Evolutionary conservation across 257 asterid genomes (phyloP).

Genomic region (Solanum appendiculatum): DNA sequence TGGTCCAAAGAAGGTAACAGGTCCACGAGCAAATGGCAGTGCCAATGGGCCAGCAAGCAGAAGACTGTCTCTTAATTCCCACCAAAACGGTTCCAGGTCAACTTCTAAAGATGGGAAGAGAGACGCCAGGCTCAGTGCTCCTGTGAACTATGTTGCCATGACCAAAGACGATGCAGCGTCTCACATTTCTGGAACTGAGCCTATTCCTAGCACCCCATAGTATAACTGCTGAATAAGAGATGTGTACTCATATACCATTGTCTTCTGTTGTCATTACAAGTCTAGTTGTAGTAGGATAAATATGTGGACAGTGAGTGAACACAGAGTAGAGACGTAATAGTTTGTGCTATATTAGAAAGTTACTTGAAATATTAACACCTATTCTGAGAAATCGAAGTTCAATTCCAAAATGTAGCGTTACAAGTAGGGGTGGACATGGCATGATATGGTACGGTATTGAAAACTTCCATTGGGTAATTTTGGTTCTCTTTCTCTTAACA

Average conservation of each 20-base stretch:
- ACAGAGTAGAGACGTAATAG: background rate
- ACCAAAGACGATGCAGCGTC: constrained; percentile 53
- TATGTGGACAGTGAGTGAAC: background rate
- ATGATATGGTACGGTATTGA: background rate
- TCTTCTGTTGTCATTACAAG: constrained; percentile 5
- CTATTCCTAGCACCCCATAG: constrained; percentile 28
- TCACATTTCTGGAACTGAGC: constrained; percentile 29
- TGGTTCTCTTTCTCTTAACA: background rate
- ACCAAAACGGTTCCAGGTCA: constrained; percentile 83
- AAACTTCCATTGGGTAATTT: background rate
- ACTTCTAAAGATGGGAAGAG: constrained; percentile 65
- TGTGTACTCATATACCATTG: constrained; percentile 2
- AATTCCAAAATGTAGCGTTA: background rate
- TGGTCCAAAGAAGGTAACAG: constrained; percentile 58
- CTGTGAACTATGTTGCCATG: constrained; percentile 68
- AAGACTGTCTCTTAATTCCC: constrained; percentile 72
- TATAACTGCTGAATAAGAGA: background rate
- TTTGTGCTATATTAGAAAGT: constrained; percentile 1
- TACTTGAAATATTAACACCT: background rate
- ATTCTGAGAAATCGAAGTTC: background rate
- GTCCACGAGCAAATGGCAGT: constrained; percentile 66
- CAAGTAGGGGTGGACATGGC: background rate
- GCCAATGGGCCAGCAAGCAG: constrained; percentile 55
- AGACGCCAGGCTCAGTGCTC: constrained; percentile 53
- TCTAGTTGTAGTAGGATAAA: constrained; percentile 20